phyloP scores from a whole-genome alignment of 2,329 filamentous ascomycete genomes.

The Botrytis paeoniae region DNA sequence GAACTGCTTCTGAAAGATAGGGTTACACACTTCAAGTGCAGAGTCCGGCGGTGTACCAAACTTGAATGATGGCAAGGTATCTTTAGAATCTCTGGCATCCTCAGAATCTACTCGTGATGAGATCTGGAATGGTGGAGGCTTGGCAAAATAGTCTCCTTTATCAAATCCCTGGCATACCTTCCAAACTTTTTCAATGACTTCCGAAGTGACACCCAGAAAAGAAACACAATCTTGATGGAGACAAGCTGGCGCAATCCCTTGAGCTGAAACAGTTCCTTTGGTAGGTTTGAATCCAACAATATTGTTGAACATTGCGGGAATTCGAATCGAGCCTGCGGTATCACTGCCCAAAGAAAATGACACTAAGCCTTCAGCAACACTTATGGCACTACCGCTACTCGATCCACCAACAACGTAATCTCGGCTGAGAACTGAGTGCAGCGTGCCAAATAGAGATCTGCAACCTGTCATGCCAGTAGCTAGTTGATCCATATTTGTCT shows the following conservation, averaged over 20 bases:
- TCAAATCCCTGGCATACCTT: conserved; percentile 47
- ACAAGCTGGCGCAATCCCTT: conserved; percentile 50
- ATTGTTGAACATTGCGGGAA: conserved; percentile 50
- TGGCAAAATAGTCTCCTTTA: conserved; percentile 48
- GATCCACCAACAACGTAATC: conserved; percentile 53
- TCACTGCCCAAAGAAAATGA: conserved; percentile 54
- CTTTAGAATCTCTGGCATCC: conserved; percentile 25
- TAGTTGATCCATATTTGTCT: conserved; percentile 54
- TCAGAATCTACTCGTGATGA: not conserved
- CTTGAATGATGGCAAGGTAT: conserved; percentile 42
- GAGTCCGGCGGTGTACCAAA: conserved; percentile 49
- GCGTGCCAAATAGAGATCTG: conserved; percentile 50
- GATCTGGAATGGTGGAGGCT: conserved; percentile 28
- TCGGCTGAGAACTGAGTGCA: conserved; percentile 47
- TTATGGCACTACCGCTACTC: conserved; percentile 51
- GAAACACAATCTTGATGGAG: conserved; percentile 53
- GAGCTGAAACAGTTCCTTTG: conserved; percentile 47
- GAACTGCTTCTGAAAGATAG: conserved; percentile 44
- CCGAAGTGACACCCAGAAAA: conserved; percentile 45
- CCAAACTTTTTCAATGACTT: conserved; percentile 49
- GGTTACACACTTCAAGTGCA: conserved; percentile 44
- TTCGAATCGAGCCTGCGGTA: conserved; percentile 51
- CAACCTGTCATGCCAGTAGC: conserved; percentile 56
- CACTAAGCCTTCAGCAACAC: conserved; percentile 49
- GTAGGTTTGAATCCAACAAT: conserved; percentile 49